Evolutionary conservation across 257 asterid species (phyloP).

Genomic region (Solanum medicagineum): DNA sequence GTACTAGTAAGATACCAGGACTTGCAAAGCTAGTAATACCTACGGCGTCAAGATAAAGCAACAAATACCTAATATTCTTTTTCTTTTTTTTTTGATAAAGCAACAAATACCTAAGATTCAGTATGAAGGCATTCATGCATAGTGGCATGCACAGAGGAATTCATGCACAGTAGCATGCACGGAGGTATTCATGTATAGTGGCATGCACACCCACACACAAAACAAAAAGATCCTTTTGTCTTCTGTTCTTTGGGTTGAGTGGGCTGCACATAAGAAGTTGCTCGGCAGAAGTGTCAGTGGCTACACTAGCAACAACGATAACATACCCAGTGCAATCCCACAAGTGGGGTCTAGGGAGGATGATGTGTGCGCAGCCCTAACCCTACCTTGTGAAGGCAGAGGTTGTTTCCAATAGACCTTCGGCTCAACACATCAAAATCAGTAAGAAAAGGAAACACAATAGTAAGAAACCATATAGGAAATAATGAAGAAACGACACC

Average conservation of each 20-base stretch:
- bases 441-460: background rate
- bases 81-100: background rate
- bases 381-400: background rate
- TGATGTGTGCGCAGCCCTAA: background rate
- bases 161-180: background rate
- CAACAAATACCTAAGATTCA: background rate
- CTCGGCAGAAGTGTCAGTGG: background rate
- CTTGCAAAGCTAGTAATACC: background rate
- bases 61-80: background rate
- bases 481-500: background rate
- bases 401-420: background rate
- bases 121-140: background rate
- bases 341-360: background rate
- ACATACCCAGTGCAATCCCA: background rate
- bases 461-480: background rate
- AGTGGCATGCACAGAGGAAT: background rate
- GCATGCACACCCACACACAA: background rate
- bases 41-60: background rate
- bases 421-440: background rate
- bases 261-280: background rate
- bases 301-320: background rate
- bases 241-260: background rate
- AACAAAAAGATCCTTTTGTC: background rate
- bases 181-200: background rate
- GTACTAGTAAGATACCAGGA: background rate